Conservation (phyloP, 805 yeast species). For the Lachancea sp. region DNA sequence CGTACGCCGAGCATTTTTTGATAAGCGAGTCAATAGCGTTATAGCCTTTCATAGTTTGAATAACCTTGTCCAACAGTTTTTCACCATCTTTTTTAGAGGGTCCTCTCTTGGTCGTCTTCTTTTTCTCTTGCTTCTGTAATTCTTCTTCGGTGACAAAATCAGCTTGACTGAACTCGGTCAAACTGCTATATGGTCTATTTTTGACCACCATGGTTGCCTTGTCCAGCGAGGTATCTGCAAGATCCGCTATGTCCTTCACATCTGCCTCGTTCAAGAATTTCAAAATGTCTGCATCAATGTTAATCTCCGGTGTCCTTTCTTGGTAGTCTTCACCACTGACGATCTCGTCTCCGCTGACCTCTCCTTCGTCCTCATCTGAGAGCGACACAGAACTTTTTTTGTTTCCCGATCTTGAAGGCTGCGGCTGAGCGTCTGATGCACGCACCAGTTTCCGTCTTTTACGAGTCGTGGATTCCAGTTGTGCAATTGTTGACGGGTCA, state of each 20-base stretch:
- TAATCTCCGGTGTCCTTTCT: conserved; percentile 24
- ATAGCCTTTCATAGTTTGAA: conserved; percentile 73
- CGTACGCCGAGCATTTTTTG: conserved; percentile 72
- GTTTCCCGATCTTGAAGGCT: neutral
- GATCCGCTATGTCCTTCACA: conserved; percentile 68
- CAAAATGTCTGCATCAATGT: conserved; percentile 60
- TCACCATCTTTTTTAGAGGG: conserved; percentile 61
- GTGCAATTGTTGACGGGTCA: conserved; percentile 8
- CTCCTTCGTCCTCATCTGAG: conserved; percentile 30
- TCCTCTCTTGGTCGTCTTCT: conserved; percentile 33
- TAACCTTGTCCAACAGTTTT: conserved; percentile 63
- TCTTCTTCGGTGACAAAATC: conserved; percentile 41
- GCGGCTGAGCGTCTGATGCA: conserved; percentile 26
- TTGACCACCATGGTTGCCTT: conserved; percentile 59
- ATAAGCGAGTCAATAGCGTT: conserved; percentile 92
- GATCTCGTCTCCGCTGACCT: conserved; percentile 41
- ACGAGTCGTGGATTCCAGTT: conserved; percentile 8
- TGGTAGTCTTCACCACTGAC: conserved; percentile 29
- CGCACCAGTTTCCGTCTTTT: conserved; percentile 38
- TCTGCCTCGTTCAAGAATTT: conserved; percentile 76
- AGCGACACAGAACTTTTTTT: conserved; percentile 20
- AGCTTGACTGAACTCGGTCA: conserved; percentile 53
- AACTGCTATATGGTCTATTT: conserved; percentile 60
- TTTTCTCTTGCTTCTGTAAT: conserved; percentile 11
- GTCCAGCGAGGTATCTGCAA: conserved; percentile 61